These are phyloP conservation scores for Myrica gale DNA, from an alignment of 306 rosid species.

Conservation along the genomic window DNA sequence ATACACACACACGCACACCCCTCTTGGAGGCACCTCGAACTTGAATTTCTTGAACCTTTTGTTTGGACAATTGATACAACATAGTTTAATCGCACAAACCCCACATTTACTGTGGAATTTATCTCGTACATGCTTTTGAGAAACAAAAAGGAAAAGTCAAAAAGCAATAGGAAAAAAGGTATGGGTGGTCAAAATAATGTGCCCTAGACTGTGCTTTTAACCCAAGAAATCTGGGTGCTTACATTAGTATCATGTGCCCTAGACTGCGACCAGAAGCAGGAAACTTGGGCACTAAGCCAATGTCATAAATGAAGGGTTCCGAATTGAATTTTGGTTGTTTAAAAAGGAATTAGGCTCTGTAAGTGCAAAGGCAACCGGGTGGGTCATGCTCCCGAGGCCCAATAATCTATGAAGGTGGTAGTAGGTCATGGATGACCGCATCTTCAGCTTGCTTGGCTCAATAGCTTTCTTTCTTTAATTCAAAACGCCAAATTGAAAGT, in stretches of 20 bases:
- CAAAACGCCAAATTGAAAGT: neutral
- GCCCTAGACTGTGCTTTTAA: too few species aligned
- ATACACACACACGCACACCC: neutral
- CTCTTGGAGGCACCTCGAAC: neutral
- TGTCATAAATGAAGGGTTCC: constrained; percentile 21
- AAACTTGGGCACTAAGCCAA: constrained; percentile 7
- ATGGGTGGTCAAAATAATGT: neutral
- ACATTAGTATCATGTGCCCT: constrained; percentile 34
- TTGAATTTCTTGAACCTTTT: too few species aligned
- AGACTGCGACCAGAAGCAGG: constrained; percentile 29
- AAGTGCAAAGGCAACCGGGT: constrained; percentile 17
- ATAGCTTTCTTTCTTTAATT: constrained; percentile 11
- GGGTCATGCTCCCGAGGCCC: constrained; percentile 32
- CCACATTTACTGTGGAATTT: neutral
- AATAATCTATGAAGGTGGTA: neutral
- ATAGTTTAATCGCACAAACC: neutral
- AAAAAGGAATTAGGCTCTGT: constrained; percentile 30
- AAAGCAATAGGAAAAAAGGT: neutral
- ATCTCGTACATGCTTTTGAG: neutral
- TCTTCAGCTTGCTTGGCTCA: constrained; percentile 24
- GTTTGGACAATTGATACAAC: neutral
- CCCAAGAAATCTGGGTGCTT: neutral
- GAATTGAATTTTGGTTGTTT: constrained; percentile 30
- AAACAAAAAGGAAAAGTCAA: neutral
- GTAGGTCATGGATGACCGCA: constrained; percentile 26